Conservation (phyloP, 129 eudicot genomes). For the Pittosporum tobira region DNA sequence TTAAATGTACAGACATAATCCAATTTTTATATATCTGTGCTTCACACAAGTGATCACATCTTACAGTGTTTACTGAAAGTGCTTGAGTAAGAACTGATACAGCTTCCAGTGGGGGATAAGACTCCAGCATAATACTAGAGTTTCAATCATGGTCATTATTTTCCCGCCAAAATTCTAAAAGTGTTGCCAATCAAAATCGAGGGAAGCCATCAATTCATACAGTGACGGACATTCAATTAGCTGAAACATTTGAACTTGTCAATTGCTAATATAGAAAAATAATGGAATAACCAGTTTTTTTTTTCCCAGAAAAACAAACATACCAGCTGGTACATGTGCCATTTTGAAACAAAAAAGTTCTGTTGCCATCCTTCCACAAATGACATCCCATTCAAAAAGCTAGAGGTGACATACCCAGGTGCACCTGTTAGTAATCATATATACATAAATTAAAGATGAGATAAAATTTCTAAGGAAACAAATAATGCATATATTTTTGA, state of each 20-base stretch:
- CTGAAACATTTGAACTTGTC: conserved; percentile 32
- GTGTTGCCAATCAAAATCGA: conserved; percentile 62
- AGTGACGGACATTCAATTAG: conserved; percentile 91
- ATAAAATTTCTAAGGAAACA: no score
- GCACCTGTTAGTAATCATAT: conserved; percentile 52
- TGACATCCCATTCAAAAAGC: conserved; percentile 77
- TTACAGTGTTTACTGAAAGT: conserved; percentile 73
- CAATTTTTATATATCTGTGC: background rate
- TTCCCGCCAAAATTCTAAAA: conserved; percentile 72
- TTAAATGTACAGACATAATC: background rate
- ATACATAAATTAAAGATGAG: background rate
- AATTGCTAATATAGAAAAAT: background rate
- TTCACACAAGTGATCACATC: background rate
- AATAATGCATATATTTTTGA: no score
- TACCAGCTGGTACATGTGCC: conserved; percentile 99
- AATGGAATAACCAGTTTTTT: no score
- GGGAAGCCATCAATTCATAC: conserved; percentile 89
- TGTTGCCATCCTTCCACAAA: conserved; percentile 91
- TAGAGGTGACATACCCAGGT: conserved; percentile 89
- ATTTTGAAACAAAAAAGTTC: conserved; percentile 82
- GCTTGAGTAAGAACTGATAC: conserved; percentile 56
- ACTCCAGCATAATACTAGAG: conserved; percentile 49
- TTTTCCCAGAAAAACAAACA: conserved; percentile 7
- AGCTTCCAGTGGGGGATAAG: conserved; percentile 53
- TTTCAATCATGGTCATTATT: conserved; percentile 39